Evolutionary conservation across 179 eudicot species (phyloP), one percentile per base, ranked within the genome.

Genomic region (Vitellaria paradoxa): DNA sequence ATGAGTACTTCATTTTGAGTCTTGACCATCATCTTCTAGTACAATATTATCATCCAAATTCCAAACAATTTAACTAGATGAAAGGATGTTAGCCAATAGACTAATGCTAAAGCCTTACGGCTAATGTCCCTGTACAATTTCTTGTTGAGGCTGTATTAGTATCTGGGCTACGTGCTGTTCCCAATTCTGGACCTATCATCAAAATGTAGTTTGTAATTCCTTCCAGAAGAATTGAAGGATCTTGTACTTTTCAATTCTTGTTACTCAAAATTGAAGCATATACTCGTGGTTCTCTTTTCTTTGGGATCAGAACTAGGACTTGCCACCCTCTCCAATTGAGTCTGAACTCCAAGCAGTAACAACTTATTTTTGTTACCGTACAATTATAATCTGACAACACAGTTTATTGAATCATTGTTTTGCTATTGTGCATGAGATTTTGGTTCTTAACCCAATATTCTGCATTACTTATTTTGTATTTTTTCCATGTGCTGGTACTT

Each of bases 191-290:
- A 68, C 72, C 30, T 30, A 30, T 46, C 55, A 11, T 53, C 15
- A 12, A 56, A 15, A 13, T 56, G 5, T 18, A 3, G 15, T 15
- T 13, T 5, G 15, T 12, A 15, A 53, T 53, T 53, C 17, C 57
- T 3, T 10, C 37, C 1, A 6, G 63, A 17, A 59, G 63, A 18
- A 59, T 18, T 59, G 23, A 17, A 59, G 57, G 57, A 53, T 53
- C 14, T 1, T 59, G 63, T 59, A 5, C 63, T 18, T 53, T n/a
- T 3, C 8, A 66, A 4, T 42, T 60, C 42, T 30, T 13, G 15
- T 60, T 61, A 45, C 56, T 42, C 42, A 74, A 74, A 18, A 45
- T 74, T 60, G 42, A 74, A 73, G 76, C 76, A 73, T 57, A 56
- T 20, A 12, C 57, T 60, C 40, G n/a, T 14, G 20, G 68, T 74